phyloP scores from a whole-genome alignment of 2,329 filamentous ascomycete genomes.

The Phaeophleospora eucalypticola region DNA sequence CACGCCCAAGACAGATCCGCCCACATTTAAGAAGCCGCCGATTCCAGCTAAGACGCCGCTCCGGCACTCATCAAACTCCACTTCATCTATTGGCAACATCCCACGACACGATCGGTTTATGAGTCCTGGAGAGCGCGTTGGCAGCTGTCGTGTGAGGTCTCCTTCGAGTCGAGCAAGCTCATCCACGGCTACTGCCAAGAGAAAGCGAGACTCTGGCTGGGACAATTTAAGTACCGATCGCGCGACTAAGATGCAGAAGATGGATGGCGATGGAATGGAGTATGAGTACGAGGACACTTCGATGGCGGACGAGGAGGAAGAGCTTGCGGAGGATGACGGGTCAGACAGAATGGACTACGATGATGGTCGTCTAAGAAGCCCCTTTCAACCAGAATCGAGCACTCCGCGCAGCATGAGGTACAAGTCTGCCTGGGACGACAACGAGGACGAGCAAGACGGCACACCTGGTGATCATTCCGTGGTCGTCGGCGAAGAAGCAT shows the following conservation, averaged over 20 bases:
- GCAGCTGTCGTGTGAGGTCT: constrained; percentile 21
- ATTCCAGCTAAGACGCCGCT: constrained; percentile 4
- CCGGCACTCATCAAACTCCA: neutral
- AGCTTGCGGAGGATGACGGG: constrained; percentile 4
- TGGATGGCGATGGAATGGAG: constrained; percentile 15
- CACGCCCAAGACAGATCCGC: constrained; percentile 12
- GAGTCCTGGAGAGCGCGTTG: constrained; percentile 32
- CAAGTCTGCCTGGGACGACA: constrained; percentile 5
- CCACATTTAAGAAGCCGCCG: constrained; percentile 32
- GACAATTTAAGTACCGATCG: constrained; percentile 14
- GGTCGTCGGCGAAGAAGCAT: constrained; percentile 28
- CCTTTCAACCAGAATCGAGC: neutral
- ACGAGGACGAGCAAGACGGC: constrained; percentile 12
- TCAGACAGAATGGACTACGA: no score
- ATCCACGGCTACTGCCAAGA: constrained; percentile 11
- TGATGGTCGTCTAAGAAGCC: neutral
- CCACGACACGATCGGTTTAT: constrained; percentile 25
- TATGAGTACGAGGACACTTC: constrained; percentile 8
- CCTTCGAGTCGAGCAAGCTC: constrained; percentile 9
- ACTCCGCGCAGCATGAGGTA: neutral
- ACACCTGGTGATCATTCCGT: constrained; percentile 32
- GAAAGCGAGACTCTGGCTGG: constrained; percentile 12
- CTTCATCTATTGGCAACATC: constrained; percentile 15
- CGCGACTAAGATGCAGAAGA: constrained; percentile 18
- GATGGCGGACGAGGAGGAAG: neutral